A percentile compares a stretch with the other conserved stretches of the same genome.
These are phyloP conservation scores for Venturia pyrina DNA, from an alignment of 2,329 filamentous ascomycete species.

Conservation along the genomic window DNA sequence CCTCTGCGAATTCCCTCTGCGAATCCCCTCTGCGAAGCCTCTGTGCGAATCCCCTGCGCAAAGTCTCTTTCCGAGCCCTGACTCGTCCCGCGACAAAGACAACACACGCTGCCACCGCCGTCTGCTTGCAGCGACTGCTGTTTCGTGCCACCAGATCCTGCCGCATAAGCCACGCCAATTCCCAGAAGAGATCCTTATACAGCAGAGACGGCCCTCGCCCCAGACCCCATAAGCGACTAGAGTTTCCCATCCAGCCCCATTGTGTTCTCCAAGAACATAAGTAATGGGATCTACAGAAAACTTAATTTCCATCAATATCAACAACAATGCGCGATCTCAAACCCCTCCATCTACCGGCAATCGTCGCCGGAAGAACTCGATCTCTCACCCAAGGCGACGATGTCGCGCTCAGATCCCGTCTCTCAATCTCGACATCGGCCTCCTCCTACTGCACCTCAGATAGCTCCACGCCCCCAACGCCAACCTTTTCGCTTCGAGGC, in stretches of 20 bases:
- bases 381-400: conserved; percentile 12
- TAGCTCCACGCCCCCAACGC: conserved; percentile 58
- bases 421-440: conserved; percentile 22
- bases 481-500: conserved; percentile 52
- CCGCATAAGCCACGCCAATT: background rate
- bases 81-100: conserved; percentile 5
- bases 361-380: conserved; percentile 26
- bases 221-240: background rate
- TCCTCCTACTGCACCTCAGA: conserved; percentile 47
- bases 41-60: too few species aligned
- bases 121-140: conserved; percentile 5
- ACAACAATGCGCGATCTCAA: conserved; percentile 12
- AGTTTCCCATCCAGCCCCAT: background rate
- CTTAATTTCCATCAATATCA: background rate
- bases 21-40: too few species aligned
- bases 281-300: conserved; percentile 11
- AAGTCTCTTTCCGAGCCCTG: background rate
- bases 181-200: background rate
- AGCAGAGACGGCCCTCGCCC: background rate
- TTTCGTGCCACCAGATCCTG: conserved; percentile 5
- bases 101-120: background rate
- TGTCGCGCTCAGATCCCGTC: conserved; percentile 25
- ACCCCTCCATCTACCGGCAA: conserved; percentile 25
- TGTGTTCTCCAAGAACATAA: background rate
- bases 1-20: too few species aligned